A percentile compares a stretch with the other conserved stretches of the same genome.
phyloP scores from a whole-genome alignment of 2,329 filamentous ascomycete species.

The Aspergillus sp. region DNA sequence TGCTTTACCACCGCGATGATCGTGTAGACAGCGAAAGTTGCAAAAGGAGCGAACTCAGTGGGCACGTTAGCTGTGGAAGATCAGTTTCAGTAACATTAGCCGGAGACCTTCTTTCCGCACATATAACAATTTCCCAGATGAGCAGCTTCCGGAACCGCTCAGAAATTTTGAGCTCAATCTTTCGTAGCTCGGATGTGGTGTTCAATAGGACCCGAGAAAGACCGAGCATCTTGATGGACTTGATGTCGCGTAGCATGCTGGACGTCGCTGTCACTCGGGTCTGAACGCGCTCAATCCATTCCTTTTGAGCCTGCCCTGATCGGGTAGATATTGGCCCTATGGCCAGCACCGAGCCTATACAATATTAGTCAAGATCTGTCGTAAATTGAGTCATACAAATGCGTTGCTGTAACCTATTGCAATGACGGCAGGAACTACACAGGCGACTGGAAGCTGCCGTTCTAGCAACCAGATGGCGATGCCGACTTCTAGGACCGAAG shows the following conservation, averaged over 20 bases:
- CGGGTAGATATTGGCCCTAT: slow-evolving; percentile 10
- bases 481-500: slow-evolving; percentile 37
- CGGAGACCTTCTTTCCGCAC: no score
- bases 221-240: slow-evolving; percentile 48
- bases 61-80: slow-evolving; percentile 17
- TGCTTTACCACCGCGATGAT: slow-evolving; percentile 19
- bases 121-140: slow-evolving; percentile 12
- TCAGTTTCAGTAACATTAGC: background rate
- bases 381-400: no score
- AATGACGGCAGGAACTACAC: slow-evolving; percentile 36
- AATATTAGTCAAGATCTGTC: no score
- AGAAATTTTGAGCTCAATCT: slow-evolving; percentile 15
- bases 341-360: background rate
- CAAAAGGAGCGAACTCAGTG: slow-evolving; percentile 33
- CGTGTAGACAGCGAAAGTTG: slow-evolving; percentile 26
- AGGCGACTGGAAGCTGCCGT: slow-evolving; percentile 36
- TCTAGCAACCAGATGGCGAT: slow-evolving; percentile 41
- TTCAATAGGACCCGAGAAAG: slow-evolving; percentile 31
- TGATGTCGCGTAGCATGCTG: slow-evolving; percentile 40
- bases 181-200: no score
- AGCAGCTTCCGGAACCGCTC: slow-evolving; percentile 17
- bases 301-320: background rate
- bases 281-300: background rate
- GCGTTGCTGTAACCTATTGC: no score
- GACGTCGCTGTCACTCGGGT: slow-evolving; percentile 9